Base-by-base conservation (phyloP, 768 basidiomycete genomes). In the Lactarius sp. region DNA sequence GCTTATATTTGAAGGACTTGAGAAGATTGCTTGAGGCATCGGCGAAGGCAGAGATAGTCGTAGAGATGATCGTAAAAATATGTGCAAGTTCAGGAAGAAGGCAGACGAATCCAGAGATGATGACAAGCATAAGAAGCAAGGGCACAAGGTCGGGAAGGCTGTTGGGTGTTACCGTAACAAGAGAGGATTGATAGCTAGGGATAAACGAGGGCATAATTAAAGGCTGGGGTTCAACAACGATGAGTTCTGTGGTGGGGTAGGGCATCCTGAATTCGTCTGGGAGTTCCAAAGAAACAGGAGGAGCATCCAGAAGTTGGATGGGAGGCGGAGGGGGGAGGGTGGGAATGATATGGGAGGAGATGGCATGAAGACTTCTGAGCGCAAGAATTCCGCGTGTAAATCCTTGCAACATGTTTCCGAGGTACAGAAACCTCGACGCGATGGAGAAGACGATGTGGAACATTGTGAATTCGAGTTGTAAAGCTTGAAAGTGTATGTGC, bases 181-280 rank as follows among this genome's bases (percentile, higher is more conserved):
- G 63, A 22, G 63, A 64, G 18, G 58, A 51, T 18, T 60, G 58
- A 42, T 53, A 63, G 13, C n/a, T 41, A 5, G 53, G 46, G 4
- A 60, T 42, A 4, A 49, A 2, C 37, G 58, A 50, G 1, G 37
- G 14, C 18, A 60, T 42, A 14, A 51, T n/a, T 4, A 47, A 53
- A 37, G 58, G 22, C 39, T 14, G 47, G 14, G 3, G 20, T 46
- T 55, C 52, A 12, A 64, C 14, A 16, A 22, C 14, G 20, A 59
- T 54, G 16, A 59, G 22, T 0, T 9, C 53, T n/a, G 50, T 34
- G 4, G 31, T 54, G 9, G 52, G 36, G n/a, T 46, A 36, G 1
- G 46, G 39, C 18, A 47, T 34, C 6, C 34, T 41, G 14, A 50
- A 16, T 7, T 22, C 56, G 10, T 53, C 42, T 13, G 42, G 8